phyloP scores from a whole-genome alignment of 2,329 filamentous ascomycete genomes.

The Talaromyces sp. region DNA sequence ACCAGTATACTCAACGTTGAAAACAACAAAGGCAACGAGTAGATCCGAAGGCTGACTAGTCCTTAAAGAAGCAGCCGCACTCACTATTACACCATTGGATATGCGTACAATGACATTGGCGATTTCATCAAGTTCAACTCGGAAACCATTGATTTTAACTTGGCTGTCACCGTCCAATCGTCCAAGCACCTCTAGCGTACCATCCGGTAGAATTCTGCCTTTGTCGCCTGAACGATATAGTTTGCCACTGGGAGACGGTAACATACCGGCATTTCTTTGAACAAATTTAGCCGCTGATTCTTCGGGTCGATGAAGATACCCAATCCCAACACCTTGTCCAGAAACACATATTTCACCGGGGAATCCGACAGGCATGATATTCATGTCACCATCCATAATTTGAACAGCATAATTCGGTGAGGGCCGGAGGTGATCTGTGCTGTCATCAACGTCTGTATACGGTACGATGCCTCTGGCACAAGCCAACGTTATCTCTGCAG shows the following conservation, averaged over 20 bases:
- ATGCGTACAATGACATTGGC: conserved; percentile 31
- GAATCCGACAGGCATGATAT: conserved; percentile 36
- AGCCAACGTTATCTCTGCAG: conserved; percentile 19
- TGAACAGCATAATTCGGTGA: conserved; percentile 38
- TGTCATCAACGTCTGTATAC: neutral
- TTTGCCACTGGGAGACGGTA: conserved; percentile 24
- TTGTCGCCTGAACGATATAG: conserved; percentile 31
- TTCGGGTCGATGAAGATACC: conserved; percentile 21
- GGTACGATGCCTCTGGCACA: neutral
- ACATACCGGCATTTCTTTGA: neutral
- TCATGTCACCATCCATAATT: conserved; percentile 40
- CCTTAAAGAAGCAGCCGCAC: neutral
- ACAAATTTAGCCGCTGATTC: neutral
- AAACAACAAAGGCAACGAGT: neutral
- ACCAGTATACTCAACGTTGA: neutral
- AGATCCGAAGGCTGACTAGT: neutral
- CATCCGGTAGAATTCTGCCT: conserved; percentile 27
- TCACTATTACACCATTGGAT: neutral
- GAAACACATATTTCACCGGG: conserved; percentile 42
- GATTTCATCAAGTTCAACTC: conserved; percentile 51
- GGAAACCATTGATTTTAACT: conserved; percentile 34
- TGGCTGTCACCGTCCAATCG: conserved; percentile 30
- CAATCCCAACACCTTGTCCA: conserved; percentile 21
- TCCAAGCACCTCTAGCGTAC: conserved; percentile 26
- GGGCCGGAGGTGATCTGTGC: conserved; percentile 10